Base-by-base conservation (phyloP, 306 rosid genomes). In the Alnus rubra region DNA sequence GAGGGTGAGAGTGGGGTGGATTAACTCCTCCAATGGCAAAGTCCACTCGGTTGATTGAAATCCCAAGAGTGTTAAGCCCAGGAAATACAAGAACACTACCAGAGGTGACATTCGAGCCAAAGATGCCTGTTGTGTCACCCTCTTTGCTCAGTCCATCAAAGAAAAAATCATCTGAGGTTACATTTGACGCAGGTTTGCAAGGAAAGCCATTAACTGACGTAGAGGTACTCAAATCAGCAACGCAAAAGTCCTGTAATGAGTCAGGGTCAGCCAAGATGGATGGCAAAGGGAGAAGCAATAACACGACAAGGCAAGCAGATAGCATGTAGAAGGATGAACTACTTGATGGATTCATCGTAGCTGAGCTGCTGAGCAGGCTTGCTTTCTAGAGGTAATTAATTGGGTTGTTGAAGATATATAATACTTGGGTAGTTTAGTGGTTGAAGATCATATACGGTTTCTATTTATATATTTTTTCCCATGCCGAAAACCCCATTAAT, bases 231-330 rank as follows among this genome's bases (percentile, higher is more conserved):
- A 60, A 10, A 73, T 76, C 74, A 14, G 84, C 87, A 4, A 88
- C 81, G n/a, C 91, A 85, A 19, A 85, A 81, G 81, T 88, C 89
- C 62, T 83, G 89, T 42, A 81, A 71, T 18, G 81, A 83, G 58
- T 85, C 89, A 0, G 86, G 83, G 47, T 88, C 91, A 6, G 91
- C 74, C 4, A 76, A 73, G 30, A 67, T 50, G 15, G 28, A 23
- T 23, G 28, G 28, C 28, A 23, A 23, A 23, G 28, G 28, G 28
- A 23, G 28, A 23, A 23, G 83, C 53, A 77, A 30, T 33, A 67
- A 71, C 65, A 75, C 49, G n/a, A 47, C 30, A 16, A 82, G 54
- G 82, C 74, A 85, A 42, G 28, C 28, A 23, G 70, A 49, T 45
- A 67, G 69, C 4, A 71, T 74, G 71, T 55, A 7, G 51, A 39